Evolutionary conservation across 2,329 filamentous ascomycete species (phyloP).

Genomic region (Colletotrichum tofieldiae): DNA sequence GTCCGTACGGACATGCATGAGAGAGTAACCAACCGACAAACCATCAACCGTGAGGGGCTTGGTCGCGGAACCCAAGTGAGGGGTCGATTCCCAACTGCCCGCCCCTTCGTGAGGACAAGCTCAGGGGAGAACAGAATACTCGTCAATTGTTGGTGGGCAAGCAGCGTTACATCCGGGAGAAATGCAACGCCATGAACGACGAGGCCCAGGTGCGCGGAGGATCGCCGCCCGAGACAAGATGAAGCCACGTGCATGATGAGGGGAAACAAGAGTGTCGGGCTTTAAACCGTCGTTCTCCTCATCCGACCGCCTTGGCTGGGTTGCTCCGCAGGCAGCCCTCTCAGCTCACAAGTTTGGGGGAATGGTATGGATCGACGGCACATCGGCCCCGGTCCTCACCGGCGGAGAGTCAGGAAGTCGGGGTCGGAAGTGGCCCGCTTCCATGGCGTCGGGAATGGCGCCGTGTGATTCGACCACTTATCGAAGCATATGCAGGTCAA

Average conservation of each 20-base stretch:
- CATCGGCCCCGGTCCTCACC: background rate
- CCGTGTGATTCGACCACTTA: conserved; percentile 14
- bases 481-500: conserved; percentile 15
- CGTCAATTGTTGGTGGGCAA: conserved; percentile 33
- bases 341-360: background rate
- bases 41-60: background rate
- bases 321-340: background rate
- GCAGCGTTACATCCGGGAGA: conserved; percentile 14
- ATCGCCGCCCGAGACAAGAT: conserved; percentile 35
- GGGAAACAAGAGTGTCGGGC: background rate
- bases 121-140: background rate
- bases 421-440: background rate
- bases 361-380: background rate
- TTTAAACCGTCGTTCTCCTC: background rate
- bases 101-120: conserved; percentile 18
- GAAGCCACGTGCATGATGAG: conserved; percentile 18
- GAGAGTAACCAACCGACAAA: background rate
- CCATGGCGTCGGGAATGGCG: conserved; percentile 37
- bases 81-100: background rate
- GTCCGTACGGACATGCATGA: background rate
- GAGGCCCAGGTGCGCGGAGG: conserved; percentile 24
- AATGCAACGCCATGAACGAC: conserved; percentile 28
- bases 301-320: background rate
- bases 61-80: background rate
- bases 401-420: background rate